Evolutionary conservation across 176 grass and related monocot genomes (phyloP), one percentile per base, ranked within the genome.

Genomic region (Lolium perenne): DNA sequence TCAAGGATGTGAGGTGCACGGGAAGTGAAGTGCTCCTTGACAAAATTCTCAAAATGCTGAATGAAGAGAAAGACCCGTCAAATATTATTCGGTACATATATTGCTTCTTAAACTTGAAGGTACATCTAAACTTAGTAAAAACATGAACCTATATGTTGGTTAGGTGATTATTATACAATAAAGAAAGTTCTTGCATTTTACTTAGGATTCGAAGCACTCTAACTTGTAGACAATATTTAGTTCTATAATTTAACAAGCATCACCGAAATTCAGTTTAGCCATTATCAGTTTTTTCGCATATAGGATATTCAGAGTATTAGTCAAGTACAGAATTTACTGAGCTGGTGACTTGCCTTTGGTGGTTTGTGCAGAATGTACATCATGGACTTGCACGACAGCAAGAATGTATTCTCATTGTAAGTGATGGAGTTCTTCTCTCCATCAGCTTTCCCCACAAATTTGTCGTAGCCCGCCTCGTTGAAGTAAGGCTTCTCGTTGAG

Each of bases 401-500:
- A 78, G 85, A 99, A 96, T 48, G 94, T 90, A 78, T 99, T 99
- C 82, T 99, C 97, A 60, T 99, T 99, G 81, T 99, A 96, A n/a
- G 88, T 93, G 63, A 99, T 61, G 54, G 97, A 99, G 81, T 96
- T 99, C 82, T 96, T 99, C 87, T 99, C 94, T 32, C 94, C 92
- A 68, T 99, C 92, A 14, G 92, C 90, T 83, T 93, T 96, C 43
- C 97, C 97, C 41, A 99, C 73, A 84, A 96, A 95, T 79, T 96
- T 95, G 80, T 99, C 97, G 11, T 94, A 99, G 50, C 97, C 97
- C 0, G 97, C 97, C 77, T 99, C 97, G 0, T 99, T 99, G 61
- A 99, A 99, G 56, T 99, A 99, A 49, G 97, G 97, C 46, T 99
- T 99, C 61, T 96, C 97, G 29, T 99, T 99, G 60, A 99, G 91